Evolutionary conservation across 208 protist species (phyloP), one percentile per base, ranked within the genome.

Genomic region (Acanthamoeba lenticulata): DNA sequence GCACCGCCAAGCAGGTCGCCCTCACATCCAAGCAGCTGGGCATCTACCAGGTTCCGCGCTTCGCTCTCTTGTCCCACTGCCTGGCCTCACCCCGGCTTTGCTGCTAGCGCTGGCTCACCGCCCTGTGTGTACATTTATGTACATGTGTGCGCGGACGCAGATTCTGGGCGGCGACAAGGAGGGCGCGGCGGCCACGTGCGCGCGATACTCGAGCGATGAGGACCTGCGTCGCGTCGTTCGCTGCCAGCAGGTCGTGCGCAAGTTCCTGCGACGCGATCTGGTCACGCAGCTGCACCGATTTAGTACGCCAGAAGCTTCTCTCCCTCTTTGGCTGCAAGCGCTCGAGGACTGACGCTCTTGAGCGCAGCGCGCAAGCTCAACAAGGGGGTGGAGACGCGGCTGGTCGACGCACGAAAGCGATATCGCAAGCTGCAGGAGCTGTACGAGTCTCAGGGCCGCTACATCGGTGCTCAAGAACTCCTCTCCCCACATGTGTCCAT

Each of bases 391-490:
- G 72, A 83, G 24, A 83, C 72, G 40, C 27, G 49, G 19, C 24
- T 83, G 72, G 11, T 49, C 24, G 72, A 83, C 24, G 72, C 72
- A 2, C 72, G 72, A 2, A 83, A 83, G 72, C 72, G 72, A 34
- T 83, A 40, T n/a, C 72, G 72, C 9, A 83, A 83, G 72, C 72
- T 83, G 1, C 72, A 83, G 72, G 72, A 83, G 42, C 72, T 83
- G 38, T 83, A 83, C 40, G 72, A 83, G 38, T 83, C 72, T n/a
- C 72, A 83, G 42, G 72, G 72, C 2, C 4, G 72, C 5, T 83
- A 83, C 72, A 83, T 83, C 72, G 72, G 72, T 83, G 62, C 62
- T 7, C 29, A 24, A 72, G 27, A 29, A 29, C n/a, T 72, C 11
- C 62, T 7, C 62, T 32, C 6, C 9, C n/a, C n/a, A 38, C 29